These are phyloP conservation scores for Elaphomyces granulatus DNA, from an alignment of 495 filamentous ascomycete species.

Conservation along the genomic window DNA sequence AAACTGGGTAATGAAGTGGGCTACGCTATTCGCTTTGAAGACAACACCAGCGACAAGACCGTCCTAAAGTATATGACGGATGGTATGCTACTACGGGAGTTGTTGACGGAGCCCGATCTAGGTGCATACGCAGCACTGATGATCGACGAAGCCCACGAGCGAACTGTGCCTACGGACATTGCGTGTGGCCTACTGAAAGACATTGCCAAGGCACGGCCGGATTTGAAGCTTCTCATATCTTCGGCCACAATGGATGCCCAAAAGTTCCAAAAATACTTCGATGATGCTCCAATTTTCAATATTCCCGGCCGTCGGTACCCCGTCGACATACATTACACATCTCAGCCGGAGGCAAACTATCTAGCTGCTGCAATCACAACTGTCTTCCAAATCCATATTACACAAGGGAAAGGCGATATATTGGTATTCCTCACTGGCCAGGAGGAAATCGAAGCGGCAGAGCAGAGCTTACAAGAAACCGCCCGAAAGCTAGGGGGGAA, in stretches of 20 bases:
- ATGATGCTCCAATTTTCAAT: conserved; percentile 92
- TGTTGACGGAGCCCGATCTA: conserved; percentile 79
- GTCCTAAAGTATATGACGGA: conserved; percentile 97
- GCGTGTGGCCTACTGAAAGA: conserved; percentile 85
- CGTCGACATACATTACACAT: conserved; percentile 86
- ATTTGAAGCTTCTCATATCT: conserved; percentile 84
- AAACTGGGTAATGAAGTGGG: conserved; percentile 88
- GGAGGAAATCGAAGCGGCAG: conserved; percentile 79
- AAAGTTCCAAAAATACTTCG: conserved; percentile 86
- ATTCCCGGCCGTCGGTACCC: conserved; percentile 83
- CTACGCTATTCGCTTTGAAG: conserved; percentile 92
- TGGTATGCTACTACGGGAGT: conserved; percentile 86
- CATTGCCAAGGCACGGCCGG: conserved; percentile 69
- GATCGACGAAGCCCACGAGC: conserved; percentile 96
- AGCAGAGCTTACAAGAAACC: conserved; percentile 66
- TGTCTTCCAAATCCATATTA: conserved; percentile 90
- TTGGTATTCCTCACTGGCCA: conserved; percentile 83
- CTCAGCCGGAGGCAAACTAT: conserved; percentile 89
- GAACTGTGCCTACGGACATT: conserved; percentile 85
- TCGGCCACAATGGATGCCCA: conserved; percentile 93
- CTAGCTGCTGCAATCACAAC: conserved; percentile 84
- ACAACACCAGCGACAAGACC: conserved; percentile 85
- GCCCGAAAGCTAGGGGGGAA: conserved; percentile 66
- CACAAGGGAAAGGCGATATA: conserved; percentile 76
- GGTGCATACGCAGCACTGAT: conserved; percentile 79